Evolutionary conservation across 768 basidiomycete species (phyloP), one percentile per base, ranked within the genome.

Genomic region (Sarcomyxa edulis): DNA sequence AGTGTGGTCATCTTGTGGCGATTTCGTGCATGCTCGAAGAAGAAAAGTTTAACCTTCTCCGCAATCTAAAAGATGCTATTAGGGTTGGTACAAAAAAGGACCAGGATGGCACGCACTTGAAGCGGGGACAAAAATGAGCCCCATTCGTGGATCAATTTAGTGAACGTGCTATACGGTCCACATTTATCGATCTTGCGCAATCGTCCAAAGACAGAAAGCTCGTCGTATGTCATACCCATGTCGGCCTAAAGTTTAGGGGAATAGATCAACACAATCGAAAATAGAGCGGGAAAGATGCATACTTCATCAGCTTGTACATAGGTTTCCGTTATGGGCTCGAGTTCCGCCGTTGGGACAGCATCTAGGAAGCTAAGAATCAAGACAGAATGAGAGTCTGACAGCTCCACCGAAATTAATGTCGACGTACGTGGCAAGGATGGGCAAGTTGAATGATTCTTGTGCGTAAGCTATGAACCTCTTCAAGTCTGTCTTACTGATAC

Each of bases 181-280:
- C 91, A 93, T 65, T 98, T 98, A 52, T 96, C 93, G 27, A 95
- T 77, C 62, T 99, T 98, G 37, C 96, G 79, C 18, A 99, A 71
- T 20, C 94, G 72, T 18, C 95, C 96, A 49, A 93, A 95, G 14
- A 91, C 78, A 8, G 91, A 94, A 14, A 99, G 71, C 49, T 98
- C 96, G 49, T 97, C 87, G 54, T 97, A 98, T 0, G 95, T 96
- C 96, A 98, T 98, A 7, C 95, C 95, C 95, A 98, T 98, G 52
- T 98, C 95, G 12, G 77, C 91, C 90, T 91, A 46, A 5, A 25
- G 20, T 24, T 8, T 7, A n/a, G 27, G 36, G 15, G 32, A 33
- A 32, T 48, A 34, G 31, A 26, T 36, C 20, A 50, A 39, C 2
- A 30, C 32, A 12, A 14, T 25, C 16, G 24, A 21, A 19, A 34